phyloP scores from a whole-genome alignment of 1,284 basidiomycete species.

The Ustilago nuda region DNA sequence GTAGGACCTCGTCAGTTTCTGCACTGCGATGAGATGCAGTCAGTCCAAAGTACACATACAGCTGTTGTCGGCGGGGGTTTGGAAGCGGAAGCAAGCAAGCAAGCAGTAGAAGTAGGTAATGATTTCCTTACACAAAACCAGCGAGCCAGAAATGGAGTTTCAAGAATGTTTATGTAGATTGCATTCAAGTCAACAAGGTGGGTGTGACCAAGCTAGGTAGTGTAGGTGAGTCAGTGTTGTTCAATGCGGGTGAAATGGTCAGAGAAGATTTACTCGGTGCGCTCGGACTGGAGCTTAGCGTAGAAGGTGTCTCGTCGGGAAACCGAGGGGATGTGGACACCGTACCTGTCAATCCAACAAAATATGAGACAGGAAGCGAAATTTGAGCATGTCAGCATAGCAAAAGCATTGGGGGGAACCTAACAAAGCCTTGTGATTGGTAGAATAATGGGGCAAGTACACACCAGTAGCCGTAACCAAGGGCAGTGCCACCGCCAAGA shows the following conservation, averaged over 20 bases:
- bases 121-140: too few relatives aligned
- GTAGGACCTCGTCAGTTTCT: too few relatives aligned
- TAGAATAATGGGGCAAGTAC: conserved; percentile 3
- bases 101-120: background rate
- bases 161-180: conserved; percentile 14
- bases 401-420: background rate
- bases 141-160: background rate
- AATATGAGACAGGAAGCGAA: background rate
- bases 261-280: conserved; percentile 43
- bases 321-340: conserved; percentile 63
- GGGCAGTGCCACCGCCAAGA: conserved; percentile 61
- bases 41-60: too few relatives aligned
- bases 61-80: background rate
- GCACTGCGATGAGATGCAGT: too few relatives aligned
- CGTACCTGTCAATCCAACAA: conserved; percentile 55
- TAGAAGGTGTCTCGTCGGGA: conserved; percentile 63
- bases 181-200: conserved; percentile 2
- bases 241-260: background rate
- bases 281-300: conserved; percentile 63
- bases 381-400: background rate
- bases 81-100: background rate
- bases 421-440: background rate
- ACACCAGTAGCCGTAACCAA: conserved; percentile 66
- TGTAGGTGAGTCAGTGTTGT: background rate
- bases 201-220: too few relatives aligned